Evolutionary conservation across 805 yeast genomes (phyloP), one percentile per base, ranked within the genome.

Genomic region (Clavispora carvajalis): DNA sequence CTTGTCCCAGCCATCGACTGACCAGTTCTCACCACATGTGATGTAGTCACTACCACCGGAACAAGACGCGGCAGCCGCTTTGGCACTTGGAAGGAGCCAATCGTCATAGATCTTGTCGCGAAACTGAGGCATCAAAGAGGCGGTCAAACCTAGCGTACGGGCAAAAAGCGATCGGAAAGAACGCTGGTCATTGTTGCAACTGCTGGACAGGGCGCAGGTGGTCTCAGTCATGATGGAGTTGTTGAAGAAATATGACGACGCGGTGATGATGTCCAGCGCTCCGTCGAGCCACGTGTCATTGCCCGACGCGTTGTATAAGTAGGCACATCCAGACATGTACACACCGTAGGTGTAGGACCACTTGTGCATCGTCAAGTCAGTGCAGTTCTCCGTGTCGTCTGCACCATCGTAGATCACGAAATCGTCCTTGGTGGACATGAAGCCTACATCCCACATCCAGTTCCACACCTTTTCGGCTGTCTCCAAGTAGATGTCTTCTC

Each of bases 31-130:
- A 24, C 91, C 93, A 69, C 95, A 85, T 0, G 97, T 90, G 47
- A 79, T 83, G 13, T 87, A 87, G 59, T 90, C 97, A 5, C 63
- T 44, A 53, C 96, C 97, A 53, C 91, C 93, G 12, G 74, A 59
- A 61, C 93, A 85, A 1, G 88, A 71, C 36, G 65, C 60, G 1
- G 89, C 89, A 7, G 88, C 90, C 3, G 77, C 90, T 39, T 57
- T 49, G 0, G 91, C 89, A 37, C 84, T 74, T 3, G 70, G 60
- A 39, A 48, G 54, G 33, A 51, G 42, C 48, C 49, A 49, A 24
- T 29, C 21, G 33, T 13, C 43, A 21, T 36, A 28, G 33, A 84
- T 73, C 3, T 57, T 54, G 28, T 62, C 73, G 22, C 58, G 53
- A 4, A 77, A 67, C 2, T 59, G 59, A 3, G 87, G 83, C 10